Evolutionary conservation across 345 rosid species (phyloP).

Genomic region (Eucalyptus shirleyi): DNA sequence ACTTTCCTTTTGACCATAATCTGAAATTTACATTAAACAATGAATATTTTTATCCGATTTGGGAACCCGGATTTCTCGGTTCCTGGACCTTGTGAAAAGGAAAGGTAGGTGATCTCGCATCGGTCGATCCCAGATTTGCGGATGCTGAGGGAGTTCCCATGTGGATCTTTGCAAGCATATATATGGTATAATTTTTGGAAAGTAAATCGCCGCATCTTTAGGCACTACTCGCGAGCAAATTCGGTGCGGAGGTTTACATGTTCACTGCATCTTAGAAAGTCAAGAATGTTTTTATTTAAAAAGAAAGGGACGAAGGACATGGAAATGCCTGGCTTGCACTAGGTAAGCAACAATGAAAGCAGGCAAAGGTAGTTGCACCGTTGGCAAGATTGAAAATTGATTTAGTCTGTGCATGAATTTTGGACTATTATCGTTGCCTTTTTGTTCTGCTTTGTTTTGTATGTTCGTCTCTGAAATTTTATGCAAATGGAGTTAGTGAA

Average conservation of each 20-base stretch:
- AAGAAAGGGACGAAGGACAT: accelerated
- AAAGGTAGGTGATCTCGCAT: not conserved
- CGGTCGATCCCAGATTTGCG: not conserved
- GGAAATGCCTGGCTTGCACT: not conserved
- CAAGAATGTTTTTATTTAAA: not conserved
- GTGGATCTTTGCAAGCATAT: not conserved
- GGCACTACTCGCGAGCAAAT: not conserved
- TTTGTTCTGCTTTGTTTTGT: not conserved
- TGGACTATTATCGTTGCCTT: not conserved
- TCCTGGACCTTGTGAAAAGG: not conserved
- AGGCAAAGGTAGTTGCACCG: not conserved
- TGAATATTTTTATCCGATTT: not conserved
- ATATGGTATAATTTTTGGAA: not conserved
- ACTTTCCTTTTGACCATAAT: not conserved
- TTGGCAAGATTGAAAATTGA: not conserved
- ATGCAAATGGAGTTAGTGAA: not conserved
- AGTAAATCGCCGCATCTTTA: not conserved
- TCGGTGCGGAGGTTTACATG: not conserved
- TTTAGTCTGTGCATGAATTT: not conserved
- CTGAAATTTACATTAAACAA: not conserved
- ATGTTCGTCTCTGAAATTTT: not conserved
- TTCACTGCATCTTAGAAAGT: not conserved
- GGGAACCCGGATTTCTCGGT: not conserved
- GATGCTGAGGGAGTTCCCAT: not conserved
- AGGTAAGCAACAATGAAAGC: not conserved